Conservation (phyloP, 2,329 filamentous ascomycete genomes). For the Sporothrix pallida region DNA sequence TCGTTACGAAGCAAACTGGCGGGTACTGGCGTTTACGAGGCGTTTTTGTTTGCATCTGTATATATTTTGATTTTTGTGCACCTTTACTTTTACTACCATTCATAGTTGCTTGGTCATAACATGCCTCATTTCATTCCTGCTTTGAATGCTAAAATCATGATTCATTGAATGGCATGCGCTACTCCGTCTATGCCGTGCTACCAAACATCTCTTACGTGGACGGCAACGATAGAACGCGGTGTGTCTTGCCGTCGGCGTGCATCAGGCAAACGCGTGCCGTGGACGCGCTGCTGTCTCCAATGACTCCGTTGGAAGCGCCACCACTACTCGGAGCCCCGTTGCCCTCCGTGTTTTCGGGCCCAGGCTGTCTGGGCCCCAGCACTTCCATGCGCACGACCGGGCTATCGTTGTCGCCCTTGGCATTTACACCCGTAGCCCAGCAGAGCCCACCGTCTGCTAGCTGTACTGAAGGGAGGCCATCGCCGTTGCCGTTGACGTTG, state of each 20-base stretch:
- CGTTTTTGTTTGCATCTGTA: constrained; percentile 1
- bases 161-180: not conserved
- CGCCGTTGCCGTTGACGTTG: not conserved
- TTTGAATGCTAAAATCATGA: not conserved
- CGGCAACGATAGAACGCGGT: constrained; percentile 56
- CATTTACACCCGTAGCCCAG: constrained; percentile 27
- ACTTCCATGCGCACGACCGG: constrained; percentile 56
- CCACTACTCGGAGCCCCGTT: not conserved
- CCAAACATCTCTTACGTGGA: constrained; percentile 36
- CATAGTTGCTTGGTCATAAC: not conserved
- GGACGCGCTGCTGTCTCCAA: constrained; percentile 40
- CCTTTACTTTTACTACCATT: constrained; percentile 1
- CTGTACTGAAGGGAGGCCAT: not conserved
- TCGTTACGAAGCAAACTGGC: not conserved
- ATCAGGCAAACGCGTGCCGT: constrained; percentile 59
- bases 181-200: not conserved
- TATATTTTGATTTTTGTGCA: not conserved
- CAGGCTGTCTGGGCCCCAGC: constrained; percentile 47
- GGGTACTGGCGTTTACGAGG: constrained; percentile 15
- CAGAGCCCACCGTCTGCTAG: constrained; percentile 29
- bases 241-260: constrained; percentile 54
- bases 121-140: constrained; percentile 16
- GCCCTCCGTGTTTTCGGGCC: constrained; percentile 9
- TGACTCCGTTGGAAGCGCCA: not conserved
- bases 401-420: constrained; percentile 21